Conservation (phyloP, 257 asterid genomes). For the Coffea eugenioides region DNA sequence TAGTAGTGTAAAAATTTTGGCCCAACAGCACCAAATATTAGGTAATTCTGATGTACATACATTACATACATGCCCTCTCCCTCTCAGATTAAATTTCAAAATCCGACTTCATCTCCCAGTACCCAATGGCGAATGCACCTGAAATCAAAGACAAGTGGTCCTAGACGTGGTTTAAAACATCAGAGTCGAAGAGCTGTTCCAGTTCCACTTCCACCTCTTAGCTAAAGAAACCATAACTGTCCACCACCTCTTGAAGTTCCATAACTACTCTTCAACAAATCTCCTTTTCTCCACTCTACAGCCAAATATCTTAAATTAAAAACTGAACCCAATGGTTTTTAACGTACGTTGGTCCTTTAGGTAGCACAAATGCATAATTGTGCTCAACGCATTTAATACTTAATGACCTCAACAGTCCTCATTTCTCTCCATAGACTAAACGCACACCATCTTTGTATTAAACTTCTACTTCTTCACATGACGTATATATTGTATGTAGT, state of each 20-base stretch:
- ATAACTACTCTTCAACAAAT: conserved; percentile 46
- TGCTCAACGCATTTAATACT: neutral
- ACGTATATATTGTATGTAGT: neutral
- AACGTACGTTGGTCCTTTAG: neutral
- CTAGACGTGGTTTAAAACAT: neutral
- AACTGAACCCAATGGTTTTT: neutral
- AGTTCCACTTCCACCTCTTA: neutral
- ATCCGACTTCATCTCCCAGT: neutral
- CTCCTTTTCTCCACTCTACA: neutral
- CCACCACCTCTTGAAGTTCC: conserved; percentile 21
- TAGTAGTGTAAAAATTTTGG: too few relatives aligned
- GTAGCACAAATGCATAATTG: neutral
- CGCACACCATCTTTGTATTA: conserved; percentile 21
- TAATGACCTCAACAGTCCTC: neutral
- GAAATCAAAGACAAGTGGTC: neutral
- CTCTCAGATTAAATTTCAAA: neutral
- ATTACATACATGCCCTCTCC: too few relatives aligned
- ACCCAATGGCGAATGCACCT: neutral
- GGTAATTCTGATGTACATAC: too few relatives aligned
- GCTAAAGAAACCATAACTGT: conserved; percentile 4
- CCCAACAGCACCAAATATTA: too few relatives aligned
- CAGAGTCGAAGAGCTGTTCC: neutral
- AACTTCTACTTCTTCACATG: conserved; percentile 8
- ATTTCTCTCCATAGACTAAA: neutral
- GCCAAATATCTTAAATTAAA: neutral